Evolutionary conservation across 2,329 filamentous ascomycete genomes (phyloP), one percentile per base, ranked within the genome.

Genomic region (Bertia moriformis): DNA sequence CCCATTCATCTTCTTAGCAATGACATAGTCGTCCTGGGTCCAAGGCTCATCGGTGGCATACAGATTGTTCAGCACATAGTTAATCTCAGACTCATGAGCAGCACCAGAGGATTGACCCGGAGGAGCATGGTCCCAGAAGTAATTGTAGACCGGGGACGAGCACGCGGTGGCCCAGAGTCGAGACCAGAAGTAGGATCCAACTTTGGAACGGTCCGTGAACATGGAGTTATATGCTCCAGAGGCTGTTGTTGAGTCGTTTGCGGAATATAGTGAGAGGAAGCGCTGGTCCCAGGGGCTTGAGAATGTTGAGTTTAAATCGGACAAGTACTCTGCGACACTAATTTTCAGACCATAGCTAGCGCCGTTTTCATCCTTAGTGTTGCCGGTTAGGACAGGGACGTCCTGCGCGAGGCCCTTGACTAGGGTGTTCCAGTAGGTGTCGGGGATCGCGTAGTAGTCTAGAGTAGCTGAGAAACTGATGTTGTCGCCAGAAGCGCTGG

Each of bases 361-460:
- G 14, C 52, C 50, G 19, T 42, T 48, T 42, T 56, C 51, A 18
- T 55, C 53, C 27, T 43, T 44, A 37, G 45, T 55, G 43, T 54
- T 53, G 17, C 52, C 51, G 1, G 52, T 55, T 12, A 56, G 40
- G n/a, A 55, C 39, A 15, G 50, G 49, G 2, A 56, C 47, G 30
- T 56, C 41, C 22, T 53, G 44, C 7, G 48, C 48, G 1, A 46
- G 35, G 19, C 51, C 51, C 2, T 49, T 38, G 15, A 42, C 17
- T 3, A 54, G 43, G 1, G 45, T 45, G 42, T 52, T 44, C 14
- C 42, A 41, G 42, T 53, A 55, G 13, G 44, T 51, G 40, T 46
- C 43, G 2, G 51, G 50, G 19, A 55, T 46, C 13, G 42, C 38
- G 29, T 45, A 45, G 19, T 41, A 40, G 39, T 45, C 44, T 14